These are phyloP conservation scores for Pseudevernia furfuracea DNA, from an alignment of 495 filamentous ascomycete species.

Conservation along the genomic window DNA sequence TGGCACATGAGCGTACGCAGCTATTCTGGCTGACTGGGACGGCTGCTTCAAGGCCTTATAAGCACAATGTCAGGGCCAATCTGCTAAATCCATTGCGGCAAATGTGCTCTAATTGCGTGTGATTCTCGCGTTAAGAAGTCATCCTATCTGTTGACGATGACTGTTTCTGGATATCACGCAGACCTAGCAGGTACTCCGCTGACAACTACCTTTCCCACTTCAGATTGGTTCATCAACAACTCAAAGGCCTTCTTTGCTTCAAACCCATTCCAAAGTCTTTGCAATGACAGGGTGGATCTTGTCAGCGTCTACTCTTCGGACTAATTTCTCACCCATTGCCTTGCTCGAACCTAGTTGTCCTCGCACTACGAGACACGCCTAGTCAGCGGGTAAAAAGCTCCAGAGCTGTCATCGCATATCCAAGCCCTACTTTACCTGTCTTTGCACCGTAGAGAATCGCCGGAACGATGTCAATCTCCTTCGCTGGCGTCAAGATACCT, in stretches of 20 bases:
- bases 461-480: slow-evolving; percentile 2
- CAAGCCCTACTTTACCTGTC: background rate
- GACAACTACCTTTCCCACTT: background rate
- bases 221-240: background rate
- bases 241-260: background rate
- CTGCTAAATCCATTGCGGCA: no score
- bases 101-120: no score
- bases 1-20: no score
- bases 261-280: background rate
- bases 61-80: no score
- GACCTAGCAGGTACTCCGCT: background rate
- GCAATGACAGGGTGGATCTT: background rate
- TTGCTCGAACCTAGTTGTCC: background rate
- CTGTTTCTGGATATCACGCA: background rate
- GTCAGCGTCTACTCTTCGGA: background rate
- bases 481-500: slow-evolving; percentile 1
- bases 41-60: no score
- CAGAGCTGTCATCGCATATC: background rate
- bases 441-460: slow-evolving; percentile 1
- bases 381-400: background rate
- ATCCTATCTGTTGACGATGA: no score
- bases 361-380: background rate
- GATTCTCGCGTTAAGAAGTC: no score
- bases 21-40: no score
- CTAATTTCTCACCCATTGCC: background rate